phyloP scores from a whole-genome alignment of 2,329 filamentous ascomycete species.

The Claviceps quebecensis region DNA sequence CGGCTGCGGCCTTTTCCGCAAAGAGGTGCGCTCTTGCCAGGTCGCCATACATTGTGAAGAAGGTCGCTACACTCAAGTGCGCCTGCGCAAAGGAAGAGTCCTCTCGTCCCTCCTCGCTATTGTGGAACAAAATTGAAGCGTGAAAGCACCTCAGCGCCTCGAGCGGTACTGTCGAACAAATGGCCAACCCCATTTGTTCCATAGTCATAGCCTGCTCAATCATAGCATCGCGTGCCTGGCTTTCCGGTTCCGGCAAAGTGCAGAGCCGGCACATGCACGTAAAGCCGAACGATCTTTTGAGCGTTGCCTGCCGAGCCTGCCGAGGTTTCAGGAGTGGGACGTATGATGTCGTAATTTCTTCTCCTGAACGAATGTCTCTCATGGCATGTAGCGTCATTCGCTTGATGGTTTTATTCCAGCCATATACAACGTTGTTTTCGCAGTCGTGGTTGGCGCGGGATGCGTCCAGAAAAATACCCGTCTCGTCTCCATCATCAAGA shows the following conservation, averaged over 20 bases:
- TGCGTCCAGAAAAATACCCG: not conserved
- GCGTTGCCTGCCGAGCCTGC: not conserved
- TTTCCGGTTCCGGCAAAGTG: no score
- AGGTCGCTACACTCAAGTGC: no score
- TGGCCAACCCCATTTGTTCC: no score
- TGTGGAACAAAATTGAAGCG: no score
- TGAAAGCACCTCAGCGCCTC: no score
- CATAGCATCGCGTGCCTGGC: no score
- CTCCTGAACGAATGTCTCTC: not conserved
- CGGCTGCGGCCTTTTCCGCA: not conserved
- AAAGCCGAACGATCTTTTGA: not conserved
- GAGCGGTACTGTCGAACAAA: no score
- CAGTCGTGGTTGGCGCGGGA: not conserved
- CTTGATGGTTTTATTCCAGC: not conserved
- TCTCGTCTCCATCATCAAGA: no score
- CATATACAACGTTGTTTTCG: not conserved
- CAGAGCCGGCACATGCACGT: not conserved
- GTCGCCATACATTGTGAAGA: not conserved
- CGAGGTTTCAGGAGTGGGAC: not conserved
- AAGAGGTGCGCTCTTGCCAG: not conserved
- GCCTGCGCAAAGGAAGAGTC: no score
- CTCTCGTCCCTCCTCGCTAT: not conserved
- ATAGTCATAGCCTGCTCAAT: no score
- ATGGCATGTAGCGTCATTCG: not conserved
- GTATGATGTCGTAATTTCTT: not conserved